Conservation (phyloP, 805 yeast genomes). For the Candida morakotiae region DNA sequence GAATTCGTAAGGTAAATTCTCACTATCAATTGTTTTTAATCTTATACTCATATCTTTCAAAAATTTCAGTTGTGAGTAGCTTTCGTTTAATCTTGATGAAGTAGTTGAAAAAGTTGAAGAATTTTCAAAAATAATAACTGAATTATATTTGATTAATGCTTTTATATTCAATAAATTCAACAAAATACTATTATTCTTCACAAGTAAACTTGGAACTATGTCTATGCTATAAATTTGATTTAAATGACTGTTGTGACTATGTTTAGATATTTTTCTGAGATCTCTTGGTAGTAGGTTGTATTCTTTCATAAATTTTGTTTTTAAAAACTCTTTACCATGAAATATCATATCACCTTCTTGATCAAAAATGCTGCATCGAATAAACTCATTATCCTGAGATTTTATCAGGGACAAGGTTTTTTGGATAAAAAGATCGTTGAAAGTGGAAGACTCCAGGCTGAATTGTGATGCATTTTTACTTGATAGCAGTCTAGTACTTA, state of each 20-base stretch:
- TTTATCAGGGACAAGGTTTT: slow-evolving; percentile 8
- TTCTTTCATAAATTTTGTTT: slow-evolving; percentile 38
- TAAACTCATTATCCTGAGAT: slow-evolving; percentile 25
- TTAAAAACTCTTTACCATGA: slow-evolving; percentile 43
- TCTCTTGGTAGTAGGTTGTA: slow-evolving; percentile 55
- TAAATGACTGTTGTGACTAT: slow-evolving; percentile 11
- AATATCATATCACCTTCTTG: slow-evolving; percentile 38
- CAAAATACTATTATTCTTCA: slow-evolving; percentile 44
- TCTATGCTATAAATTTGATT: slow-evolving; percentile 30
- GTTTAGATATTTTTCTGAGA: slow-evolving; percentile 45
- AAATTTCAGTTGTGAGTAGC: slow-evolving; percentile 41
- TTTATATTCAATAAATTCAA: slow-evolving; percentile 47
- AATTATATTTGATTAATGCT: slow-evolving; percentile 50
- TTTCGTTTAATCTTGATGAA: slow-evolving; percentile 39
- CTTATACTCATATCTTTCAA: slow-evolving; percentile 39
- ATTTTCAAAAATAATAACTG: slow-evolving; percentile 45
- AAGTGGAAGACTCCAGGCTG: neutral
- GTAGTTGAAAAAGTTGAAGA: slow-evolving; percentile 12
- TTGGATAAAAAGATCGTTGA: slow-evolving; percentile 8
- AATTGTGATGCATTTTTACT: neutral
- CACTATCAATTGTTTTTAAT: slow-evolving; percentile 28
- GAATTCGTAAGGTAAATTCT: slow-evolving; percentile 74
- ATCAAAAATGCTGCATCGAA: slow-evolving; percentile 50
- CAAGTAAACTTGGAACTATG: slow-evolving; percentile 54
- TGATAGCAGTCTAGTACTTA: no score